Percentiles rank a stretch among this genome's conserved stretches.
Evolutionary conservation across 805 yeast genomes (phyloP).

Genomic region (Nakazawaea populi): DNA sequence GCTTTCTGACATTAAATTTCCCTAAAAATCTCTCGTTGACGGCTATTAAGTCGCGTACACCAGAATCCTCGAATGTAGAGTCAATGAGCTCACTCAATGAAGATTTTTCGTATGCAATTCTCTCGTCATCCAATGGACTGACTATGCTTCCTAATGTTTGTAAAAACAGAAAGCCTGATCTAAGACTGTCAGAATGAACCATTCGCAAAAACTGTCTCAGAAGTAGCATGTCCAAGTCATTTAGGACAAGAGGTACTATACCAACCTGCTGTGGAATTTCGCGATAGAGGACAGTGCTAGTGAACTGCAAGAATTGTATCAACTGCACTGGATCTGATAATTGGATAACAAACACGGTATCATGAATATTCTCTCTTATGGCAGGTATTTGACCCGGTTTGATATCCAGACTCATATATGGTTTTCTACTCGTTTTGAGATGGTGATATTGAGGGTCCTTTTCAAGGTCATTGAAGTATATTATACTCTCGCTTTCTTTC

Average conservation of each 20-base stretch:
- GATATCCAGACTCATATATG: conserved; percentile 39
- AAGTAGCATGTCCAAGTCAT: conserved; percentile 16
- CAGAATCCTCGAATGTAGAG: conserved; percentile 6
- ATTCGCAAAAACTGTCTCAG: conserved; percentile 21
- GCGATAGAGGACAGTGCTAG: conserved; percentile 43
- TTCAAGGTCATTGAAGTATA: conserved; percentile 77
- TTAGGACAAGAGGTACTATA: conserved; percentile 53
- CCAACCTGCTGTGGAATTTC: conserved; percentile 80
- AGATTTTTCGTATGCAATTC: background rate
- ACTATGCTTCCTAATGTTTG: conserved; percentile 14
- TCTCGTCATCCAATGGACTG: background rate
- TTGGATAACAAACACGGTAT: conserved; percentile 63
- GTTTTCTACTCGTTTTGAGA: conserved; percentile 37
- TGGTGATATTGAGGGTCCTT: conserved; percentile 46
- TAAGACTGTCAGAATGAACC: conserved; percentile 14
- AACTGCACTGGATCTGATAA: conserved; percentile 49
- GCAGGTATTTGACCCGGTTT: conserved; percentile 60
- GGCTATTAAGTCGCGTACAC: conserved; percentile 17
- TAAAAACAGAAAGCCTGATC: conserved; percentile 19
- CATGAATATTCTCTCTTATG: conserved; percentile 68
- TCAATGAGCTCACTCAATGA: background rate
- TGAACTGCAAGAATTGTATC: conserved; percentile 40
- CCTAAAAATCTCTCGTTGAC: conserved; percentile 20
- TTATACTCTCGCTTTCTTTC: conserved; percentile 30
- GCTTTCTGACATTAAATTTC: conserved; percentile 35